Base-by-base conservation (phyloP, 1,139 yeast species). In the Taphrina communis region DNA sequence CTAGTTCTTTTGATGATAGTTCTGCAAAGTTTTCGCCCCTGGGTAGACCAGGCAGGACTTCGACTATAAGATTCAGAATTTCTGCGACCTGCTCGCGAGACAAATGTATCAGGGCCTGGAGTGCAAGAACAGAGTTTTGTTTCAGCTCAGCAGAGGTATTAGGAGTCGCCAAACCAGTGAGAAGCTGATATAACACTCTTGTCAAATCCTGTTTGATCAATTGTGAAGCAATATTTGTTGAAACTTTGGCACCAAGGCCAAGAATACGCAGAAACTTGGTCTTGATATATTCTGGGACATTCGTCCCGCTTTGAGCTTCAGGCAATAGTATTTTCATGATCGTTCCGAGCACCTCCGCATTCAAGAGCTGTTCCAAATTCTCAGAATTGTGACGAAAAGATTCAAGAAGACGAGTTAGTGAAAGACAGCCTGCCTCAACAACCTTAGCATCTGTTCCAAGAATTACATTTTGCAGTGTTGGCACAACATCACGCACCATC, bases 51-150 rank as follows among this genome's bases (percentile, higher is more conserved):
- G 81, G 80, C 42, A 90, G 78, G 8, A 90, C 73, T 60, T 85
- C 82, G 0, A 86, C 84, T 41, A 89, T 80, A 62, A 90, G 79
- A 52, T 84, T 82, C 31, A 91, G 77, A 36, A 88, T 81, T 35
- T 86, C 82, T 0, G 84, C 74, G 42, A 89, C 77, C 48, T 90
- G 76, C 35, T 87, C 90, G 73, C 87, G 88, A 0, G 95, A 93
- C 4, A 87, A 85, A 67, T 88, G 86, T 86, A 91, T 88, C 55
- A 92, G 78, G 0, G 90, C 85, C 74, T 90, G 96, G 55, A 88
- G 82, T 1, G 88, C 80, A 0, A 84, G 75, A 1, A 76, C 75
- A 35, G 77, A 79, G 55, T 75, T 75, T 50, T 71, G 74, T 19
- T 48, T 17, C 14, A 56, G 41, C 19, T 38, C 71, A 11, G 31